These are phyloP conservation scores for Coprinopsis strossmayeri DNA, from an alignment of 768 basidiomycete genomes.

Conservation along the genomic window DNA sequence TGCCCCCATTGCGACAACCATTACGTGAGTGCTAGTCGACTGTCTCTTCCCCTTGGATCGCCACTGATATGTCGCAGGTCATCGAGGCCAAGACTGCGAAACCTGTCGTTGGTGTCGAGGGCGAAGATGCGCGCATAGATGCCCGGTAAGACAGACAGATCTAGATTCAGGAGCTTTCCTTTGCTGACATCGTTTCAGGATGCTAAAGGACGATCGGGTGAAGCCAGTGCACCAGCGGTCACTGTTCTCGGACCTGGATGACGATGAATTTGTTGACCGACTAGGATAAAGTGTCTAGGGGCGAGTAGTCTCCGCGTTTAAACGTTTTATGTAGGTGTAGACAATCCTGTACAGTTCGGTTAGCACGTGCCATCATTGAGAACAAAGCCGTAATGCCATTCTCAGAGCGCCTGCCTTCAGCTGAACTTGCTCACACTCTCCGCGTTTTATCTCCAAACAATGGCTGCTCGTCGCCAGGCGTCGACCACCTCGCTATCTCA, in stretches of 20 bases:
- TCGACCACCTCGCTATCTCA: conserved; percentile 77
- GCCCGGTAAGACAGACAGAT: conserved; percentile 49
- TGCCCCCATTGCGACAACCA: conserved; percentile 99
- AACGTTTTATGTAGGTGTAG: no score
- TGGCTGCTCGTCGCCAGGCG: conserved; percentile 73
- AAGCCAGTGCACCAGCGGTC: conserved; percentile 46
- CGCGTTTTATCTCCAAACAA: conserved; percentile 19
- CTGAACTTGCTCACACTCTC: conserved; percentile 6
- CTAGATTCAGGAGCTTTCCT: background rate
- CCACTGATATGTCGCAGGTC: conserved; percentile 43
- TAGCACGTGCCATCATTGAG: background rate
- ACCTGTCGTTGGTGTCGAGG: conserved; percentile 79
- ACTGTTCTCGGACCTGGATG: conserved; percentile 33
- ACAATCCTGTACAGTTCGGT: no score
- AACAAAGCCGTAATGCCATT: conserved; percentile 2
- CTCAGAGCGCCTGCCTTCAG: conserved; percentile 1
- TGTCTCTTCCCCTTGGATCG: background rate
- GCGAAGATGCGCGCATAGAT: conserved; percentile 87
- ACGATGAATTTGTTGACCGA: conserved; percentile 38
- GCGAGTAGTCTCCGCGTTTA: no score
- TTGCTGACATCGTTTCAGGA: conserved; percentile 38
- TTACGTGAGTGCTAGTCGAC: conserved; percentile 62
- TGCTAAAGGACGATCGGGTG: conserved; percentile 84
- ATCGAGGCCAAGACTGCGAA: conserved; percentile 90
- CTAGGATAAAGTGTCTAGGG: conserved; percentile 37